phyloP scores from a whole-genome alignment of 164 flowering plant genomes.

The Liriodendron chinense region DNA sequence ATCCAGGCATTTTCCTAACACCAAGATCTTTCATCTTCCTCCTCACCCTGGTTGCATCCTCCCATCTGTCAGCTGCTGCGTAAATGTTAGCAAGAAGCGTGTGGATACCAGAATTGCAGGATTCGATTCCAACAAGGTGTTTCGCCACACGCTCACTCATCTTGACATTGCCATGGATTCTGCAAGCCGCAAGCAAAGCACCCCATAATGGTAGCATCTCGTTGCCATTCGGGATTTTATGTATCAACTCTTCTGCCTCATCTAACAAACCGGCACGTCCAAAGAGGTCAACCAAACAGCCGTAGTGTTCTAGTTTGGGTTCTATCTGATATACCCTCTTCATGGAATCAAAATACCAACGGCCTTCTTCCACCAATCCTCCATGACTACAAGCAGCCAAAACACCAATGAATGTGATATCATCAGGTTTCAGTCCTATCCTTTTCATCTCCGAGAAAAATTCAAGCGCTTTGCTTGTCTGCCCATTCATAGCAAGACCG shows the following conservation, averaged over 20 bases:
- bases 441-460: constrained; percentile 54
- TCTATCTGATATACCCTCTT: constrained; percentile 37
- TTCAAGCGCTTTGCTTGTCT: constrained; percentile 48
- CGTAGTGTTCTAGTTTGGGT: constrained; percentile 77
- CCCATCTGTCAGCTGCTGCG: constrained; percentile 75
- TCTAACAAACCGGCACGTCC: constrained; percentile 65
- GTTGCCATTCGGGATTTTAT: constrained; percentile 29
- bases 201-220: constrained; percentile 59
- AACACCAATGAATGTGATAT: constrained; percentile 71
- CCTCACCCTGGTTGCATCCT: constrained; percentile 62
- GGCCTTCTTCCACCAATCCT: constrained; percentile 72
- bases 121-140: constrained; percentile 35
- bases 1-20: constrained; percentile 60
- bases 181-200: constrained; percentile 77
- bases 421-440: constrained; percentile 56
- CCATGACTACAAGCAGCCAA: constrained; percentile 83
- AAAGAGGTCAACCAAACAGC: constrained; percentile 74
- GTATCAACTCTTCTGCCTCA: constrained; percentile 59
- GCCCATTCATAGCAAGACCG: constrained; percentile 76
- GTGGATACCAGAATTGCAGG: constrained; percentile 49
- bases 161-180: constrained; percentile 59
- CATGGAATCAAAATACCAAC: constrained; percentile 54
- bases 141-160: constrained; percentile 62
- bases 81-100: constrained; percentile 71
- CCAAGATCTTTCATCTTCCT: constrained; percentile 58